Percentiles rank a stretch among this genome's conserved stretches.
Evolutionary conservation across 192 early-diverging fungal genomes (phyloP).

Genomic region (Dissophora ornata): DNA sequence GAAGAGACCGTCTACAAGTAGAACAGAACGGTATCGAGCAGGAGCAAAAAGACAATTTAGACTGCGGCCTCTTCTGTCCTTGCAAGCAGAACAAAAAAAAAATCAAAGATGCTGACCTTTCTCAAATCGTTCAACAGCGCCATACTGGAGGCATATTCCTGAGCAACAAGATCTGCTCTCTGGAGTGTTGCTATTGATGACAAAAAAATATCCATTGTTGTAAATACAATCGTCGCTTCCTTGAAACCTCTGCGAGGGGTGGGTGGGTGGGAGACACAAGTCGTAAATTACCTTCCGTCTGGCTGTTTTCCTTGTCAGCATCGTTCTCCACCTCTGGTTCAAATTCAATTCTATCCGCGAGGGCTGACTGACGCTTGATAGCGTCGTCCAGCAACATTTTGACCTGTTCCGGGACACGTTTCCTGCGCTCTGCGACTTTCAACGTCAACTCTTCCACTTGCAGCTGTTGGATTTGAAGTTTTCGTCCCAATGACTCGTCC

Average conservation of each 20-base stretch:
- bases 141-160: conserved; percentile 40
- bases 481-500: conserved; percentile 47
- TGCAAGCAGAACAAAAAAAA: too few relatives aligned
- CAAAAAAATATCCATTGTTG: not conserved
- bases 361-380: conserved; percentile 47
- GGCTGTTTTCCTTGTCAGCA: conserved; percentile 8
- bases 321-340: conserved; percentile 21
- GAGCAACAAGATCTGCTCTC: conserved; percentile 28
- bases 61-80: too few relatives aligned
- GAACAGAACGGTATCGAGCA: too few relatives aligned
- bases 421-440: conserved; percentile 53
- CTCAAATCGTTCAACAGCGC: conserved; percentile 24
- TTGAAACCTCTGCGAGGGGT: too few relatives aligned
- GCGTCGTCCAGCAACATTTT: conserved; percentile 56
- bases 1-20: conserved; percentile 44
- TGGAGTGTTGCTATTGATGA: conserved; percentile 7
- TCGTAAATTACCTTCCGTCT: not conserved
- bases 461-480: conserved; percentile 38
- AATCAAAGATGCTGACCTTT: conserved; percentile 20
- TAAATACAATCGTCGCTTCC: not conserved
- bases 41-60: not conserved
- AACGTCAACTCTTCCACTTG: conserved; percentile 50
- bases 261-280: too few relatives aligned
- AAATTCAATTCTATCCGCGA: conserved; percentile 53
- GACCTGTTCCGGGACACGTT: conserved; percentile 57